A percentile compares a stretch with the other conserved stretches of the same genome.
Conservation (phyloP, 768 basidiomycete species). For the Tulasnella sp. region DNA sequence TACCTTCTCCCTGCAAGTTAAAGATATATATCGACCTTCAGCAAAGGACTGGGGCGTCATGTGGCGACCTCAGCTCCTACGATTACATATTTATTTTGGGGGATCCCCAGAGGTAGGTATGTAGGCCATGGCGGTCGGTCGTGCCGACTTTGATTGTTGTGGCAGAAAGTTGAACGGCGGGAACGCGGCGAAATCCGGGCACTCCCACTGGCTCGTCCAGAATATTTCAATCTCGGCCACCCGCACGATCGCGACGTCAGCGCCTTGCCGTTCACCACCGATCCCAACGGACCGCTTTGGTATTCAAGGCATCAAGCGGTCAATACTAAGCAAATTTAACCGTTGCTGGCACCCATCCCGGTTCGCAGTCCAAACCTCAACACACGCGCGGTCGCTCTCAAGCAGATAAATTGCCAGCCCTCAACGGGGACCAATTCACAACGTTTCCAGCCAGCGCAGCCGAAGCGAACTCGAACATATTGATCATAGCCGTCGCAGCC, state of each 20-base stretch:
- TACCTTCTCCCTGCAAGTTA: too few species aligned
- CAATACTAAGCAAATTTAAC: too few species aligned
- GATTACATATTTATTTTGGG: too few species aligned
- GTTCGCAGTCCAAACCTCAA: background rate
- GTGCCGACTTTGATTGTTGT: background rate
- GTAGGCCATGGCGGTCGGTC: too few species aligned
- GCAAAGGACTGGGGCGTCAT: too few species aligned
- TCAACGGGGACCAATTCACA: background rate
- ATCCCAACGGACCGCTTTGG: background rate
- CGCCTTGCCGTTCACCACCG: background rate
- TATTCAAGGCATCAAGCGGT: too few species aligned
- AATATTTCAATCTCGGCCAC: background rate
- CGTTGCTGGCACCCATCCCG: background rate
- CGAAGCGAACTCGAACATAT: background rate
- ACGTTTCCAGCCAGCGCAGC: background rate
- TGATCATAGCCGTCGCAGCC: background rate
- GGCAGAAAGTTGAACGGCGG: background rate
- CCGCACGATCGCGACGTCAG: background rate
- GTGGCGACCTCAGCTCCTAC: too few species aligned
- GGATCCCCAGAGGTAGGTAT: too few species aligned
- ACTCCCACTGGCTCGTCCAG: background rate
- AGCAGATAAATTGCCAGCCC: background rate
- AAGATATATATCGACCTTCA: too few species aligned
- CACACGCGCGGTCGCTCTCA: background rate
- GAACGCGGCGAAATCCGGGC: constrained; percentile 1